A percentile compares a stretch with the other conserved stretches of the same genome.
phyloP scores from a whole-genome alignment of 805 yeast genomes.

The Pichia phayaonensis region DNA sequence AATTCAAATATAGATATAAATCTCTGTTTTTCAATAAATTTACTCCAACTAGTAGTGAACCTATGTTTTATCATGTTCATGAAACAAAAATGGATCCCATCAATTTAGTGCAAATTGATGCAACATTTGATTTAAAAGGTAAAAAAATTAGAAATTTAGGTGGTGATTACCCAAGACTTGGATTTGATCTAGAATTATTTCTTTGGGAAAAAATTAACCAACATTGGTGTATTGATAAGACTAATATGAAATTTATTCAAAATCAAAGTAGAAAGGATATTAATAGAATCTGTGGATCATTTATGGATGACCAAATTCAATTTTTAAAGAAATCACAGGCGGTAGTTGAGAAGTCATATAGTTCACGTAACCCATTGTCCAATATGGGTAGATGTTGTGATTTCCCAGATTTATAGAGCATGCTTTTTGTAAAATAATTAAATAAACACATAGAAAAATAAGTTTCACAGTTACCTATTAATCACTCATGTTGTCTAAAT shows the following conservation, averaged over 20 bases:
- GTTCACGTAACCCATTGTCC: background rate
- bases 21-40: slow-evolving; percentile 13
- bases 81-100: slow-evolving; percentile 44
- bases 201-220: slow-evolving; percentile 18
- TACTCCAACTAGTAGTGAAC: slow-evolving; percentile 13
- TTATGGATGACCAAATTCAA: slow-evolving; percentile 9
- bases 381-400: background rate
- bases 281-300: slow-evolving; percentile 7
- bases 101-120: slow-evolving; percentile 15
- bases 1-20: slow-evolving; percentile 12
- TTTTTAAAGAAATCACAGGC: slow-evolving; percentile 5
- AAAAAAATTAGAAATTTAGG: slow-evolving; percentile 16
- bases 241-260: slow-evolving; percentile 8
- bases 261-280: slow-evolving; percentile 1
- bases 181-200: slow-evolving; percentile 16
- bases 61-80: slow-evolving; percentile 34
- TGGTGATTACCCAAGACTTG: slow-evolving; percentile 13
- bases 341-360: background rate
- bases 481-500: no score
- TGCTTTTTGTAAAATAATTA: background rate
- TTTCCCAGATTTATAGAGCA: slow-evolving; percentile 1
- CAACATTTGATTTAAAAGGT: slow-evolving; percentile 10
- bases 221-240: slow-evolving; percentile 13
- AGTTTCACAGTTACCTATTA: no score
- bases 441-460: background rate